Evolutionary conservation across 192 early-diverging fungal genomes (phyloP).

Genomic region (Coemansia sp.): DNA sequence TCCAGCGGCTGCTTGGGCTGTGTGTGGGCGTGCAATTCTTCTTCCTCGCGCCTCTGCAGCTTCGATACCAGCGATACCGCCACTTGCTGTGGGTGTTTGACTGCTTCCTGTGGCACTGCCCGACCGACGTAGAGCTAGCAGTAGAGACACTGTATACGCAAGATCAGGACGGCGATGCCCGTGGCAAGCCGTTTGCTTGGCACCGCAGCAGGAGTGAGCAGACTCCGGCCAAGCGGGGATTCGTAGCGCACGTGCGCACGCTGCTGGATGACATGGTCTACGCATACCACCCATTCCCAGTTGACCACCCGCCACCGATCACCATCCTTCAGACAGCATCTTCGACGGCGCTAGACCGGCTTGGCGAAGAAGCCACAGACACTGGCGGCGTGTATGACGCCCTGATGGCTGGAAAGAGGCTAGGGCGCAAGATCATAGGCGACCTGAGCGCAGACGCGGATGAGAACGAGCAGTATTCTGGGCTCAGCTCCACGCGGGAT

Average conservation of each 20-base stretch:
- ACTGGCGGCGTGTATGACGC: conserved; percentile 13
- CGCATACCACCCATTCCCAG: conserved; percentile 35
- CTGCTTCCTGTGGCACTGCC: conserved; percentile 49
- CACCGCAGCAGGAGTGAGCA: neutral
- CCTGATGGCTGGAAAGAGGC: conserved; percentile 19
- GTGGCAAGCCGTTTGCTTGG: neutral
- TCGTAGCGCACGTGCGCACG: conserved; percentile 6
- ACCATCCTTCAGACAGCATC: conserved; percentile 51
- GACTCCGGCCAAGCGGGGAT: neutral
- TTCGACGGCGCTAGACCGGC: conserved; percentile 41
- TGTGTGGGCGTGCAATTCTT: conserved; percentile 51
- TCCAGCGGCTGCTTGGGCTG: conserved; percentile 38
- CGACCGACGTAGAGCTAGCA: conserved; percentile 48
- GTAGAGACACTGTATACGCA: conserved; percentile 42
- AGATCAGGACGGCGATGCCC: neutral
- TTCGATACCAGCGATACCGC: conserved; percentile 48
- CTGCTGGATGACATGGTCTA: conserved; percentile 26
- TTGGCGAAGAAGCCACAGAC: conserved; percentile 29
- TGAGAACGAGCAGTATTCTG: conserved; percentile 33
- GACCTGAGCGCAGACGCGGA: neutral
- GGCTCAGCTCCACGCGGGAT: conserved; percentile 18
- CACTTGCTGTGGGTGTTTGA: conserved; percentile 49
- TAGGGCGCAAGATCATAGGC: conserved; percentile 29
- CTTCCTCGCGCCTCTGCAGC: conserved; percentile 47
- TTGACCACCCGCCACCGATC: conserved; percentile 24